Evolutionary conservation across 73 alveolate species (phyloP), one percentile per base, ranked within the genome.

Genomic region (Paramecium primaurelia): DNA sequence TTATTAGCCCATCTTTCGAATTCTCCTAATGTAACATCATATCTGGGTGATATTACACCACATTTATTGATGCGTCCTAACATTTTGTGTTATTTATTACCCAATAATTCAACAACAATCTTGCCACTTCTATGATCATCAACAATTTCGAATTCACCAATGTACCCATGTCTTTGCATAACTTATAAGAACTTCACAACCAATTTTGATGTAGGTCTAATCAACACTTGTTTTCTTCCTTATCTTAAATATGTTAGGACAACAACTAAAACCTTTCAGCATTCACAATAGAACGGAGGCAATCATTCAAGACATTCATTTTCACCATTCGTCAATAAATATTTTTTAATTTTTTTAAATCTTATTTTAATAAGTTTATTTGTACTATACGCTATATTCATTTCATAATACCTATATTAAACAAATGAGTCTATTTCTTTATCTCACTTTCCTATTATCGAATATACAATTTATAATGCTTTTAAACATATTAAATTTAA

Each of bases 11-110:
- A 92, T 97, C 97, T 93, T 88, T 96, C 99, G 94, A 95, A 92
- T 96, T 95, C 93, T 42, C 91, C 91, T 10, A 93, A 91, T 6
- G 89, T 88, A 95, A 95, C 92, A 93, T 98, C 99, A 95, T 94
- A 98, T 58, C 99, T 93, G 64, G 99, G 99, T 47, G 99, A 97
- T 95, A 98, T 98, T 75, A 98, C 99, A 73, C 99, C 99, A 95
- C 99, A 97, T 95, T 97, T 96, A 98, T 95, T 96, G 89, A 98
- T 93, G 92, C 99, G 95, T 73, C 99, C 99, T 54, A 54, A 54
- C 69, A 49, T 18, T 18, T 54, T 54, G 11, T 54, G 11, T 54
- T 36, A 54, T n/a, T 54, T 54, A 18, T n/a, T 54, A 54, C 69
- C 69, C 88, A 93, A 90, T 69, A 98, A 93, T 80, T 98, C 99